Evolutionary conservation across 2,329 filamentous ascomycete genomes (phyloP), one percentile per base, ranked within the genome.

Genomic region (Neodidymelliopsis sp.): DNA sequence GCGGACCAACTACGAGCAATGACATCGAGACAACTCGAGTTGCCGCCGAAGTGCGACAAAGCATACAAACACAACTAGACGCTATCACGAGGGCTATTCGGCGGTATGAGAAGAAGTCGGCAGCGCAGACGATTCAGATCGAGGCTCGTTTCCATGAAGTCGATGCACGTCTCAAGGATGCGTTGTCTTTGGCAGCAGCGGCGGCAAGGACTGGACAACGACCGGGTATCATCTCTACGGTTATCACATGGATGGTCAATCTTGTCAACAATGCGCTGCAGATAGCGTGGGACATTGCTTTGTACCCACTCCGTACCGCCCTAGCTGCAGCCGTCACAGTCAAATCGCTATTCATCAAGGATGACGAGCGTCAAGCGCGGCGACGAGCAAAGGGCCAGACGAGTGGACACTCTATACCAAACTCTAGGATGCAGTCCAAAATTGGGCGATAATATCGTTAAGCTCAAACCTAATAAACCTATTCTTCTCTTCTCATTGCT

Each of bases 31-130:
- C 67, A 3, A 59, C 69, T 12, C 74, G 77, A 49, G 67, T 77
- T 9, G 71, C 70, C 13, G 62, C 69, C 4, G 85, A 90, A 49
- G 79, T 90, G 10, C 82, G 84, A 30, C 84, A 83, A 51, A 77
- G 79, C 20, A 78, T 93, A 9, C 88, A 91, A 58, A 87, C 90
- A 0, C 91, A 97, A 50, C 80, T 97, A 5, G 92, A 97, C 62
- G 90, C 91, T 0, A 77, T 97, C 23, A 94, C 91, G 62, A 86
- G 93, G 36, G 92, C 93, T 4, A 88, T 97, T 33, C 84, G 93
- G 15, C 85, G 91, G 25, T 96, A 96, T 63, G 93, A 97, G 75
- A 97, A 96, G 75, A 89, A 91, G 62, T 85, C 88, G 4, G 87
- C 87, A 0, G 78, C 92, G 6, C 82, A 91, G 20, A 82, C 89